These are phyloP conservation scores for Cylindrotheca closterium DNA, from an alignment of 108 stramenopile species.

Conservation along the genomic window DNA sequence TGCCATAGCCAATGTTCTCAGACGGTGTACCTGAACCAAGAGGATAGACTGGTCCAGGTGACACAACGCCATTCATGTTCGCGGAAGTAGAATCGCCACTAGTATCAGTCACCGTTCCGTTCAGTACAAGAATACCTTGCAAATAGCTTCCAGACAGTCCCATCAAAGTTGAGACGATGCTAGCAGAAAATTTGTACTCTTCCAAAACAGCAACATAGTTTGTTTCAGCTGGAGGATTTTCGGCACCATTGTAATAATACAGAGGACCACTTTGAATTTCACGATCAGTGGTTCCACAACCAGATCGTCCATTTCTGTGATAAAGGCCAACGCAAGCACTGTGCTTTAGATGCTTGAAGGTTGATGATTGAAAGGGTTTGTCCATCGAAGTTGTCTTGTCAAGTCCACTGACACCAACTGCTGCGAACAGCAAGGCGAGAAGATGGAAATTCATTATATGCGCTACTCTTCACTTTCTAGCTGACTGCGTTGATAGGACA, in stretches of 20 bases:
- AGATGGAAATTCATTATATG: too few species aligned
- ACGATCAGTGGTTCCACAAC: slow-evolving; percentile 73
- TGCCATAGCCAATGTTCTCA: slow-evolving; percentile 48
- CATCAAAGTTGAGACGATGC: slow-evolving; percentile 33
- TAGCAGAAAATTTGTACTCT: slow-evolving; percentile 51
- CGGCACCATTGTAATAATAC: slow-evolving; percentile 43
- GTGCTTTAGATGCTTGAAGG: slow-evolving; percentile 59
- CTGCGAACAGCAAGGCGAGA: too few species aligned
- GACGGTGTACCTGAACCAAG: slow-evolving; percentile 73
- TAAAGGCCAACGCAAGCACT: slow-evolving; percentile 70
- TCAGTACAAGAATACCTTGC: slow-evolving; percentile 73
- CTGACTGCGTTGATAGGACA: too few species aligned
- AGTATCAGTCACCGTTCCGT: slow-evolving; percentile 29
- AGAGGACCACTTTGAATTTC: slow-evolving; percentile 56
- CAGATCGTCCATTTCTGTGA: slow-evolving; percentile 69
- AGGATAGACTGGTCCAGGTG: slow-evolving; percentile 61
- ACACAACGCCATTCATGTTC: slow-evolving; percentile 21
- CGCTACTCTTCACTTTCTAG: too few species aligned
- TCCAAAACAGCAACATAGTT: slow-evolving; percentile 76
- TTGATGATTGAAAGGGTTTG: slow-evolving; percentile 60
- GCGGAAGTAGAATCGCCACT: neutral
- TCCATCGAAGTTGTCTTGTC: slow-evolving; percentile 11
- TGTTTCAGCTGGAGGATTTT: slow-evolving; percentile 14
- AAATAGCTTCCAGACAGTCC: slow-evolving; percentile 44
- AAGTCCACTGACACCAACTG: neutral